phyloP scores from a whole-genome alignment of 306 rosid species.

The Medicago truncatula region DNA sequence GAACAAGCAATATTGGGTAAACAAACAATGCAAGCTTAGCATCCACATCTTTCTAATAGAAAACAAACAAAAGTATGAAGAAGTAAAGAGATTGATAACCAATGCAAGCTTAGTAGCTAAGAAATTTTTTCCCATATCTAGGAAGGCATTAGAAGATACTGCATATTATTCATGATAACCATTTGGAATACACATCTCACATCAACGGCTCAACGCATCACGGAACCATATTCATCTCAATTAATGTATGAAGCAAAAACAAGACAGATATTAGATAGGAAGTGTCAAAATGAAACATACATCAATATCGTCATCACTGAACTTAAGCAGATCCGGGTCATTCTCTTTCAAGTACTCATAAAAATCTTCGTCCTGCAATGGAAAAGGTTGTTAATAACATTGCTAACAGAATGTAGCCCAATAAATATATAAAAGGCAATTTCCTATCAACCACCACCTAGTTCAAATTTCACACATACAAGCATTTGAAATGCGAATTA shows the following conservation, averaged over 20 bases:
- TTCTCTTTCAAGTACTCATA: slow-evolving; percentile 78
- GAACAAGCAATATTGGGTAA: background rate
- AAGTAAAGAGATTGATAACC: background rate
- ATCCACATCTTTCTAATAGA: background rate
- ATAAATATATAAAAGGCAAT: slow-evolving; percentile 22
- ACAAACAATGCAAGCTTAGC: too few species aligned
- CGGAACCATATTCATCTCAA: slow-evolving; percentile 10
- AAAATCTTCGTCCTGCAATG: slow-evolving; percentile 83
- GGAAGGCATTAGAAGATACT: slow-evolving; percentile 21
- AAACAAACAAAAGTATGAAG: background rate
- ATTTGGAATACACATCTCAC: slow-evolving; percentile 5
- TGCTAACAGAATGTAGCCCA: slow-evolving; percentile 3
- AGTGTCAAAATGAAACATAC: slow-evolving; percentile 44
- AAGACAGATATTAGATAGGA: background rate
- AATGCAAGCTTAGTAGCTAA: slow-evolving; percentile 1
- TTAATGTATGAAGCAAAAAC: slow-evolving; percentile 5
- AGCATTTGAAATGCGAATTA: background rate
- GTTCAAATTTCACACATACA: slow-evolving; percentile 22
- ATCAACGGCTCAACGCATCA: slow-evolving; percentile 1
- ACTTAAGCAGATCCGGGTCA: slow-evolving; percentile 80
- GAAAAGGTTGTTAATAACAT: slow-evolving; percentile 46
- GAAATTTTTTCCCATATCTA: background rate
- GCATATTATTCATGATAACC: slow-evolving; percentile 18
- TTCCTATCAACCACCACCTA: slow-evolving; percentile 17
- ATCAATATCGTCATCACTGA: slow-evolving; percentile 68